phyloP scores from a whole-genome alignment of 768 basidiomycete genomes.

The Panaeolus papilionaceus region DNA sequence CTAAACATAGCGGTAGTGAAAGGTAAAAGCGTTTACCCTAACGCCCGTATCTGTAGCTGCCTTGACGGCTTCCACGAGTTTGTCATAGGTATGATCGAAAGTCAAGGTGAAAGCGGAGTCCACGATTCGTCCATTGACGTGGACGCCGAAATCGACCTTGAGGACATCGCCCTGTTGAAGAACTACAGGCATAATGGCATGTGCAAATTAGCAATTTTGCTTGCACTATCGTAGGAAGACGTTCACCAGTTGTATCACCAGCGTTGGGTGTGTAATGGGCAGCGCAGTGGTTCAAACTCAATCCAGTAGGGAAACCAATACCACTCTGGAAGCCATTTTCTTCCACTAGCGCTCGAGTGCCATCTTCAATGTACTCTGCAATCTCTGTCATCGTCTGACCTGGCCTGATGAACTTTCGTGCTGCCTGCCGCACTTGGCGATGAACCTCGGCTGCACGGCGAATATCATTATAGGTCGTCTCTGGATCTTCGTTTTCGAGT shows the following conservation, averaged over 20 bases:
- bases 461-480: conserved; percentile 87
- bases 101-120: conserved; percentile 96
- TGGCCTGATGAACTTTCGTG: conserved; percentile 83
- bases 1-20: conserved; percentile 6
- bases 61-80: conserved; percentile 87
- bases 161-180: conserved; percentile 85
- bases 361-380: conserved; percentile 91
- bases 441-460: conserved; percentile 96
- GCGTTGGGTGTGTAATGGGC: conserved; percentile 98
- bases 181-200: conserved; percentile 50
- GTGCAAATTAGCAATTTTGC: conserved; percentile 19
- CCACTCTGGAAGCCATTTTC: conserved; percentile 86
- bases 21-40: conserved; percentile 50
- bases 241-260: conserved; percentile 78
- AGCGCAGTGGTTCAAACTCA: conserved; percentile 93
- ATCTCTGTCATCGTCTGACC: conserved; percentile 97
- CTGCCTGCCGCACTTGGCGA: conserved; percentile 85
- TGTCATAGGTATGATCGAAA: conserved; percentile 90
- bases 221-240: not conserved
- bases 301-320: conserved; percentile 95
- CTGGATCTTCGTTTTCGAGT: conserved; percentile 78
- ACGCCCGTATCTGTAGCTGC: conserved; percentile 95
- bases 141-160: conserved; percentile 98
- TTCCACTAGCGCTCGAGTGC: conserved; percentile 90
- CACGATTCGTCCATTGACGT: conserved; percentile 92